Conservation (phyloP, 2,329 filamentous ascomycete species). For the Alternaria conjuncta region DNA sequence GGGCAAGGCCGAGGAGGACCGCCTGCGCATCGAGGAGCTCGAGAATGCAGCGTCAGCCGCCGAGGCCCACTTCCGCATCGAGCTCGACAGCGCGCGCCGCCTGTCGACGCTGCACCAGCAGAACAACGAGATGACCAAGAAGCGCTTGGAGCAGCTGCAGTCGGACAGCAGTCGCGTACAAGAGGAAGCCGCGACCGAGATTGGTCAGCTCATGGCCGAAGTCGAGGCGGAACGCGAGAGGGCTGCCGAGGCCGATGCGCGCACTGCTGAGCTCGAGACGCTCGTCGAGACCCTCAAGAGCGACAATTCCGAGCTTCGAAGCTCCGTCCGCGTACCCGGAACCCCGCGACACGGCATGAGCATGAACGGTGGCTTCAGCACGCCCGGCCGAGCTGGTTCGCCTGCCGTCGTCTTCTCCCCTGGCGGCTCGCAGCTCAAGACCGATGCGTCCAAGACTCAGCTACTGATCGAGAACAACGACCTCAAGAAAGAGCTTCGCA, state of each 20-base stretch:
- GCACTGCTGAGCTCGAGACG: slow-evolving; percentile 69
- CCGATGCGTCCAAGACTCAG: slow-evolving; percentile 66
- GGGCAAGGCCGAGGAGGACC: slow-evolving; percentile 83
- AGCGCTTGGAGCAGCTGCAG: slow-evolving; percentile 73
- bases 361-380: slow-evolving; percentile 57
- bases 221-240: slow-evolving; percentile 62
- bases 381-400: slow-evolving; percentile 58
- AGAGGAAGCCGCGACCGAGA: slow-evolving; percentile 68
- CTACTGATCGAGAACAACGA: slow-evolving; percentile 68
- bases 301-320: slow-evolving; percentile 55
- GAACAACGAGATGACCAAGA: slow-evolving; percentile 73
- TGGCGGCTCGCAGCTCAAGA: slow-evolving; percentile 60
- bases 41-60: slow-evolving; percentile 81
- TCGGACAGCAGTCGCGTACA: slow-evolving; percentile 67
- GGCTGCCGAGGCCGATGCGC: slow-evolving; percentile 66
- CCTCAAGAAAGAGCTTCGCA: slow-evolving; percentile 73
- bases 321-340: slow-evolving; percentile 49
- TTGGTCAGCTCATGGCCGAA: slow-evolving; percentile 58
- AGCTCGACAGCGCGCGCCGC: slow-evolving; percentile 80
- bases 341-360: slow-evolving; percentile 60
- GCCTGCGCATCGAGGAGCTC: slow-evolving; percentile 81
- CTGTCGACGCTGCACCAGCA: slow-evolving; percentile 84
- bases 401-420: slow-evolving; percentile 61
- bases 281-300: slow-evolving; percentile 66
- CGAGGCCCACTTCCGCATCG: slow-evolving; percentile 86